Base-by-base conservation (phyloP, 1,284 basidiomycete species). In the Ganoderma lingzhi region DNA sequence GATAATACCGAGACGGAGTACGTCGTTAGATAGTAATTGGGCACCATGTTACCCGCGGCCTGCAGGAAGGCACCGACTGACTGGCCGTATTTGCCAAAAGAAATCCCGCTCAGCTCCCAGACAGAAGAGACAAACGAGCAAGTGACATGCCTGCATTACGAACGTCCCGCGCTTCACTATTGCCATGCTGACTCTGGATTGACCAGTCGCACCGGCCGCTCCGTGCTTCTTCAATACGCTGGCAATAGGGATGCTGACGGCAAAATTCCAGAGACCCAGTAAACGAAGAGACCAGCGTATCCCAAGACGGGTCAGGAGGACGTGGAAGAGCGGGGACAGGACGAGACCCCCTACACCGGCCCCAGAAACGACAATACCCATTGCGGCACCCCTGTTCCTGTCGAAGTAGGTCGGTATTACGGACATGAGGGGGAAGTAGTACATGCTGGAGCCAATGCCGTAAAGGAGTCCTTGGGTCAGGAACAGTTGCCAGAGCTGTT, bases 351-450 rank as follows among this genome's bases (percentile, higher is more conserved):
- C 84, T 6, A 83, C 73, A 5, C 84, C 84, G 32, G 77, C 79
- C 1, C 84, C 84, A 0, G 84, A 78, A 19, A 85, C 80, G 28
- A 85, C 80, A 64, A 82, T 70, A 0, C 84, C 84, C 81, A 85
- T 83, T 3, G 84, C 84, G 42, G 84, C 82, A 6, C 84, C 84
- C 3, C 84, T 82, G 66, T 84, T 81, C 35, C 79, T 77, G 70
- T 84, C 82, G 66, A 85, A 86, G 74, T 82, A 85, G n/a, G 78
- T 76, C 0, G 84, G 84, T 0, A 82, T 81, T 41, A 84, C 76
- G 42, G 81, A 81, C 30, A 56, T 56, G 53, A 85, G 75, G 58
- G 77, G 84, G 71, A 84, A 86, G 70, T 85, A 86, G 67, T 83
- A 82, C 74, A 85, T 76, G 15, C 83, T 83, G 2, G 83, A 81